Conservation (phyloP, 1,284 basidiomycete genomes). For the Dichomitus squalens region DNA sequence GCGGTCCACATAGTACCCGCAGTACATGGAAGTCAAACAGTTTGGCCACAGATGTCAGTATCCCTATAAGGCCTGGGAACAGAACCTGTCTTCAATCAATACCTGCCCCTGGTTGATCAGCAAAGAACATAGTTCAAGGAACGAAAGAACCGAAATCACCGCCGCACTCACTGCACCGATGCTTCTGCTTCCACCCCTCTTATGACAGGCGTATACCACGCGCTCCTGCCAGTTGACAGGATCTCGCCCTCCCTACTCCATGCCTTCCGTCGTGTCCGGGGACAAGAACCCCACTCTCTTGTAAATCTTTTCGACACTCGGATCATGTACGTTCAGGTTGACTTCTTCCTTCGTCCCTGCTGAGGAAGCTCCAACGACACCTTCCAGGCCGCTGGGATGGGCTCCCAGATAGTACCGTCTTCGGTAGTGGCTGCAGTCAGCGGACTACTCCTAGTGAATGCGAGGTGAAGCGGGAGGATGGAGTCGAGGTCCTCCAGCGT, state of each 20-base stretch:
- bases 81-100: no score
- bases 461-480: conserved; percentile 21
- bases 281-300: conserved; percentile 13
- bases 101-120: no score
- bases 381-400: conserved; percentile 15
- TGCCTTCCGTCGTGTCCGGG: conserved; percentile 1
- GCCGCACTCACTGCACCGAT: background rate
- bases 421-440: background rate
- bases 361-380: background rate
- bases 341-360: conserved; percentile 10
- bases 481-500: conserved; percentile 13
- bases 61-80: background rate
- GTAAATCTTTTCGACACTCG: conserved; percentile 7
- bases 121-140: background rate
- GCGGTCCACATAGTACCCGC: background rate
- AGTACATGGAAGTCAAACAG: background rate
- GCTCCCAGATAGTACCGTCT: conserved; percentile 26
- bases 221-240: conserved; percentile 4
- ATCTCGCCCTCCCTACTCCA: background rate
- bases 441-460: conserved; percentile 14
- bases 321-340: conserved; percentile 8
- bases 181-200: conserved; percentile 3
- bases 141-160: background rate
- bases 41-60: background rate
- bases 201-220: conserved; percentile 3